Evolutionary conservation across 2,329 filamentous ascomycete species (phyloP).

Genomic region (Monilinia vaccinii-corymbosi): DNA sequence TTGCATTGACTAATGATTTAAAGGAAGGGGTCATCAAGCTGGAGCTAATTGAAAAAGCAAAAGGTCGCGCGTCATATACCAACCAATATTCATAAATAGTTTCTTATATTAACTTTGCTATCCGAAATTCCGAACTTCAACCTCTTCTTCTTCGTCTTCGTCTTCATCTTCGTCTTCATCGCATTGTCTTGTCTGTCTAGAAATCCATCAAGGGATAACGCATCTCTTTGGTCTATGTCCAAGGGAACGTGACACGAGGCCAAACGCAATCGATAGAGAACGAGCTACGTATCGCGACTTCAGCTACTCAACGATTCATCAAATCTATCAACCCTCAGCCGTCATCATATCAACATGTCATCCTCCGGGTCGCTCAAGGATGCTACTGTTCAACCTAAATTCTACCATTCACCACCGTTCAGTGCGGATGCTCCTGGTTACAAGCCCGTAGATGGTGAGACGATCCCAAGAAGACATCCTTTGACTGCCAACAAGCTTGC

Average conservation of each 20-base stretch:
- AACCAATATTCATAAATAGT: too few relatives aligned
- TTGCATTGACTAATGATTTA: too few relatives aligned
- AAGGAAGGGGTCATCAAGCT: too few relatives aligned
- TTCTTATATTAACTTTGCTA: neutral
- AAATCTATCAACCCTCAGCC: neutral
- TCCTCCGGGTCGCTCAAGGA: conserved; percentile 24
- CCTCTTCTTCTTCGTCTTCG: neutral
- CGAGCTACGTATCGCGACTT: neutral
- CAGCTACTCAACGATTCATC: neutral
- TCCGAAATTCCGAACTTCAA: too few relatives aligned
- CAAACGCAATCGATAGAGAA: neutral
- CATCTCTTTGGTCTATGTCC: neutral
- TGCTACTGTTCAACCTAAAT: conserved; percentile 23
- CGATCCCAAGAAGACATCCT: conserved; percentile 56
- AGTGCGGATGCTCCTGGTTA: conserved; percentile 51
- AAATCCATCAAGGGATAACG: neutral
- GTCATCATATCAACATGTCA: neutral
- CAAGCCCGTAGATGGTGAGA: conserved; percentile 54
- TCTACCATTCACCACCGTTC: conserved; percentile 43
- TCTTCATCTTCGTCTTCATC: neutral
- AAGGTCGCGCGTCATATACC: too few relatives aligned
- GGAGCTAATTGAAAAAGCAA: too few relatives aligned
- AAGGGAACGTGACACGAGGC: neutral
- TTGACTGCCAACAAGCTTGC: conserved; percentile 48
- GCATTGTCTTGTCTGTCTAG: too few relatives aligned